These are phyloP conservation scores for Penicillium sp. DNA, from an alignment of 2,329 filamentous ascomycete species.

Conservation along the genomic window DNA sequence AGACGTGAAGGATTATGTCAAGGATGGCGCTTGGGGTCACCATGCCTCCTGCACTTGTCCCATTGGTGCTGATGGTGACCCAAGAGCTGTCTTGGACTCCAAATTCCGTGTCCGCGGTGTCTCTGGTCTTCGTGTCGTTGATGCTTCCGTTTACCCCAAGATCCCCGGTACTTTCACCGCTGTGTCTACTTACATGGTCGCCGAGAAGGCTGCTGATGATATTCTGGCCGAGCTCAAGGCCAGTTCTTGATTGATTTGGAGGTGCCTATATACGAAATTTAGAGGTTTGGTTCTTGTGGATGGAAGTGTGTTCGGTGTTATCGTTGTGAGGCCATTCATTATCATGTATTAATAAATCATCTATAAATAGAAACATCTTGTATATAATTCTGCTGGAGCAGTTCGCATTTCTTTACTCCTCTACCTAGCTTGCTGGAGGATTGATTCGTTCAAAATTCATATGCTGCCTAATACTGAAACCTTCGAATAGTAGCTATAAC, in stretches of 20 bases:
- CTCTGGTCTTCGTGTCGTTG: slow-evolving; percentile 57
- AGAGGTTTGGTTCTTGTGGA: background rate
- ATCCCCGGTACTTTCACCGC: slow-evolving; percentile 56
- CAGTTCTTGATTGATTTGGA: background rate
- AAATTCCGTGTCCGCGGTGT: slow-evolving; percentile 58
- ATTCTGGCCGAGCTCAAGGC: slow-evolving; percentile 37
- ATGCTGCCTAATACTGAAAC: too few relatives aligned
- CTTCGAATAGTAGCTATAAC: too few relatives aligned
- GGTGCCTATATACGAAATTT: background rate
- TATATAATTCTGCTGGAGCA: too few relatives aligned
- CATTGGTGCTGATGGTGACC: slow-evolving; percentile 55
- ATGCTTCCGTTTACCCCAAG: slow-evolving; percentile 57
- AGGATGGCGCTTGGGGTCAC: slow-evolving; percentile 55
- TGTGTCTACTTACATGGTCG: slow-evolving; percentile 54
- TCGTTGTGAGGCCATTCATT: background rate
- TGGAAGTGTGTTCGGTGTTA: background rate
- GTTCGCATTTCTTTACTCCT: too few relatives aligned
- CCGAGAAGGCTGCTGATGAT: slow-evolving; percentile 61
- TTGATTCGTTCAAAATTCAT: too few relatives aligned
- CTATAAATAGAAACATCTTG: too few relatives aligned
- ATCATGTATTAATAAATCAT: background rate
- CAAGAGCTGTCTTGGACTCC: slow-evolving; percentile 55
- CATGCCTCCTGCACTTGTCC: slow-evolving; percentile 56
- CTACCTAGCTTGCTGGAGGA: too few relatives aligned
- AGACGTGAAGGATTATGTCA: slow-evolving; percentile 49